Evolutionary conservation across 306 rosid species (phyloP).

Genomic region (Datisca glomerata): DNA sequence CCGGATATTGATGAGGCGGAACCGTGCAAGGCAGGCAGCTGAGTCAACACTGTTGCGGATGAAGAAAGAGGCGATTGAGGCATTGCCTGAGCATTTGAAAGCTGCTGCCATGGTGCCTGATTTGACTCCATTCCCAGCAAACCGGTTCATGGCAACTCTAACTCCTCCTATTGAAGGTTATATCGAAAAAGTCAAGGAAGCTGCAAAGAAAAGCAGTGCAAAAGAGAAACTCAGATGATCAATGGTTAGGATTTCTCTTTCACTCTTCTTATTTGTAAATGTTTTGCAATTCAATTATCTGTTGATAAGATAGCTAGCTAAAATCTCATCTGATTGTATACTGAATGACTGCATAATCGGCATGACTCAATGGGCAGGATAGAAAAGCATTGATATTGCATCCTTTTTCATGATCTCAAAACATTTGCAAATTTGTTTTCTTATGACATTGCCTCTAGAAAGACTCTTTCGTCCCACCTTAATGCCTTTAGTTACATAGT

Average conservation of each 20-base stretch:
- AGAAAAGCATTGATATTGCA: no score
- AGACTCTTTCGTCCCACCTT: no score
- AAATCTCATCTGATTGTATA: no score
- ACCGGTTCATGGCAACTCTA: conserved; percentile 73
- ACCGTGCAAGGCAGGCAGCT: conserved; percentile 71
- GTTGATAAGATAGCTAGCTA: no score
- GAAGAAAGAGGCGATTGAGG: conserved; percentile 81
- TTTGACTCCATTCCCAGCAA: conserved; percentile 50
- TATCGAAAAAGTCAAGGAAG: conserved; percentile 66
- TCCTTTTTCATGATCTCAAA: no score
- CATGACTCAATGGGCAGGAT: no score
- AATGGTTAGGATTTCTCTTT: conserved; percentile 11
- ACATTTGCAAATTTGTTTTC: no score
- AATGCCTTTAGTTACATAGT: no score
- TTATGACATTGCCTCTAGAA: no score
- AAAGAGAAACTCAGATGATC: conserved; percentile 63
- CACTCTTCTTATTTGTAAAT: not conserved
- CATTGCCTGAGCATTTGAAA: conserved; percentile 59
- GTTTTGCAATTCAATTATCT: no score
- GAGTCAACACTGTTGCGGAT: conserved; percentile 45
- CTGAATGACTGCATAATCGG: no score
- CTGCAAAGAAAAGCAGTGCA: conserved; percentile 57
- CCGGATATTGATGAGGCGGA: conserved; percentile 67
- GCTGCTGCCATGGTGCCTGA: conserved; percentile 82
- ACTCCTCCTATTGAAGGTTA: conserved; percentile 79